phyloP scores from a whole-genome alignment of 2,329 filamentous ascomycete species.

The Claviceps capensis region DNA sequence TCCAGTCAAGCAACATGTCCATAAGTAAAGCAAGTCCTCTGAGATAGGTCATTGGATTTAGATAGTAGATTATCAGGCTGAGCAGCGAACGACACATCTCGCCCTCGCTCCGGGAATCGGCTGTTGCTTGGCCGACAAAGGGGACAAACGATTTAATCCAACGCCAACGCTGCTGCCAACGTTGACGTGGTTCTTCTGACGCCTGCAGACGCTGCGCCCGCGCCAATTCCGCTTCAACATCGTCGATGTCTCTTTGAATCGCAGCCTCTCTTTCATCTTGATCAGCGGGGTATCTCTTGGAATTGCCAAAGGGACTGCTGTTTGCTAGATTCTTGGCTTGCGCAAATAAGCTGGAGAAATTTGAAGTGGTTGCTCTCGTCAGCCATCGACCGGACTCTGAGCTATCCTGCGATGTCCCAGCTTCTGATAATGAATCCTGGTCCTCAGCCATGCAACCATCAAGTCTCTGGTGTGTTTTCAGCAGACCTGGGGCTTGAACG shows the following conservation, averaged over 20 bases:
- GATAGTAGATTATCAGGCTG: slow-evolving; percentile 13
- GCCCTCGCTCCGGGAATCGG: background rate
- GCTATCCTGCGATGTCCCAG: slow-evolving; percentile 3
- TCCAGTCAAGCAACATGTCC: slow-evolving; percentile 10
- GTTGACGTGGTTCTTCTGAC: slow-evolving; percentile 1
- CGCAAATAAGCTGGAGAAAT: slow-evolving; percentile 4
- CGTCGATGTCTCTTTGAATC: slow-evolving; percentile 11
- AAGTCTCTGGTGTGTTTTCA: background rate
- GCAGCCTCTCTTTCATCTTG: slow-evolving; percentile 13
- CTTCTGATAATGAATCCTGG: background rate
- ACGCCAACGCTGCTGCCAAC: slow-evolving; percentile 10
- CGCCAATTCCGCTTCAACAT: slow-evolving; percentile 5
- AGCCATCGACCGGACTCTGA: slow-evolving; percentile 7
- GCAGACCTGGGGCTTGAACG: background rate
- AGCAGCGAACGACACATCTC: background rate
- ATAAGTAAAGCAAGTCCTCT: slow-evolving; percentile 13
- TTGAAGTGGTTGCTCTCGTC: slow-evolving; percentile 2
- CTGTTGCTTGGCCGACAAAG: background rate
- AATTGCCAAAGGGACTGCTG: slow-evolving; percentile 6
- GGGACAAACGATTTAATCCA: slow-evolving; percentile 10
- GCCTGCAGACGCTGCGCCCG: slow-evolving; percentile 3
- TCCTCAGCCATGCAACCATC: background rate
- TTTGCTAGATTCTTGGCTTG: slow-evolving; percentile 5
- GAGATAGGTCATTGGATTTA: slow-evolving; percentile 20
- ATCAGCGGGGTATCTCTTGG: slow-evolving; percentile 3